Base-by-base conservation (phyloP, 371 early-diverging fungal species). In the Lichtheimia ramosa region DNA sequence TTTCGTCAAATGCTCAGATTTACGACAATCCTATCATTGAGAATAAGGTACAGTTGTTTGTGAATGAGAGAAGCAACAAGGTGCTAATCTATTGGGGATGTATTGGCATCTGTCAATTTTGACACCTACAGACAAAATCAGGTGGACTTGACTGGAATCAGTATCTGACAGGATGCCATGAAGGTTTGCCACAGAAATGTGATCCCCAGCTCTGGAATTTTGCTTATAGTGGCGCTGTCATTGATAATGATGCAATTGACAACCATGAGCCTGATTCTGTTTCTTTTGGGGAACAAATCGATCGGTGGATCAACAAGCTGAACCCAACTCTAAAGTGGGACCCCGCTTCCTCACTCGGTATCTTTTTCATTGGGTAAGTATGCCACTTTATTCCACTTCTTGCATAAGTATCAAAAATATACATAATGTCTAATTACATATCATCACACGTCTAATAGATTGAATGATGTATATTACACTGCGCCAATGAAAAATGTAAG, bases 141-240 rank as follows among this genome's bases (percentile, higher is more conserved):
- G 52, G 28, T 25, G 52, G 52, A 34, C 52, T 28, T 25, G 52
- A 25, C 16, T 52, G 52, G 52, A 34, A 52, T 52, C 52, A 52
- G 18, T 52, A 52, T 52, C n/a, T 52, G 51, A 51, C 51, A 8
- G 51, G 51, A 21, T 51, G 51, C 3, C 24, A 21, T 14, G 23
- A 51, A 24, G 51, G 51, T 7, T 24, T 51, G 5, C 51, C 24
- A 8, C 51, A 51, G 15, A 25, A 51, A 16, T 51, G 51, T 14
- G 21, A 51, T 24, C 18, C 15, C 5, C 51, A 51, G 5, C 24
- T 51, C 21, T 51, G 51, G 51, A 51, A 51, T 51, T 51, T 51
- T 24, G 51, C 51, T 3, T 51, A 51, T 13, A 24, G 51, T 24
- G 51, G 51, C 13, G 51, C 56, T 13, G 41, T 43, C 40, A 55